These are phyloP conservation scores for Physocladia obscura DNA, from an alignment of 192 early-diverging fungal genomes.

Conservation along the genomic window DNA sequence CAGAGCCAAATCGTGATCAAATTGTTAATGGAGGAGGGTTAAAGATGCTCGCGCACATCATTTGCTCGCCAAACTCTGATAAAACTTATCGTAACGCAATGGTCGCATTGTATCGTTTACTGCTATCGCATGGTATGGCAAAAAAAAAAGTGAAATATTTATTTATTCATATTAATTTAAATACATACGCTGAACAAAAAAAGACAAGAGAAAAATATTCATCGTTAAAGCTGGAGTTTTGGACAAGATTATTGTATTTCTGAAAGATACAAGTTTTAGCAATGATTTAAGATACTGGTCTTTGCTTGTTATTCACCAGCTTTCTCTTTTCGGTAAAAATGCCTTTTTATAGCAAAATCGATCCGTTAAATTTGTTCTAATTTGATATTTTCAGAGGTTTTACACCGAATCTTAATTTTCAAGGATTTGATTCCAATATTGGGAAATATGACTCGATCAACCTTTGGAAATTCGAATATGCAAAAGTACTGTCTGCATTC, in stretches of 20 bases:
- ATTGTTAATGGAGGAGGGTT: constrained; percentile 64
- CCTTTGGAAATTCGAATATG: constrained; percentile 81
- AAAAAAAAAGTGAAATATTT: no score
- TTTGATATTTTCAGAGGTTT: constrained; percentile 41
- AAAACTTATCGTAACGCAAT: constrained; percentile 63
- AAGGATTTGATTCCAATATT: constrained; percentile 59
- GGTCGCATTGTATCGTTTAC: constrained; percentile 68
- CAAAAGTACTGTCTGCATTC: constrained; percentile 79
- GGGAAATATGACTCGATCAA: constrained; percentile 66
- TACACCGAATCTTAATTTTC: constrained; percentile 54
- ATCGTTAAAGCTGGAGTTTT: constrained; percentile 65
- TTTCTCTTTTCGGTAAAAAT: constrained; percentile 59
- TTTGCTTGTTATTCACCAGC: constrained; percentile 72
- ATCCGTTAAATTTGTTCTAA: constrained; percentile 1
- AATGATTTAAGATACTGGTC: constrained; percentile 82
- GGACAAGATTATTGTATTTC: constrained; percentile 54
- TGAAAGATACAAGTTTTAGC: constrained; percentile 54
- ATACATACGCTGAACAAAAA: no score
- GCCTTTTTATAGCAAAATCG: background rate
- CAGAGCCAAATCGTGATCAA: constrained; percentile 58
- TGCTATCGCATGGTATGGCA: no score
- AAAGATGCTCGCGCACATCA: constrained; percentile 54
- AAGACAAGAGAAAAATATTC: constrained; percentile 60
- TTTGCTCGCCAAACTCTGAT: constrained; percentile 53
- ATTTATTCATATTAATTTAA: no score